Percentiles rank a stretch among this genome's conserved stretches.
Evolutionary conservation across 441 rosid species (phyloP).

Genomic region (Adansonia rubrostipa): DNA sequence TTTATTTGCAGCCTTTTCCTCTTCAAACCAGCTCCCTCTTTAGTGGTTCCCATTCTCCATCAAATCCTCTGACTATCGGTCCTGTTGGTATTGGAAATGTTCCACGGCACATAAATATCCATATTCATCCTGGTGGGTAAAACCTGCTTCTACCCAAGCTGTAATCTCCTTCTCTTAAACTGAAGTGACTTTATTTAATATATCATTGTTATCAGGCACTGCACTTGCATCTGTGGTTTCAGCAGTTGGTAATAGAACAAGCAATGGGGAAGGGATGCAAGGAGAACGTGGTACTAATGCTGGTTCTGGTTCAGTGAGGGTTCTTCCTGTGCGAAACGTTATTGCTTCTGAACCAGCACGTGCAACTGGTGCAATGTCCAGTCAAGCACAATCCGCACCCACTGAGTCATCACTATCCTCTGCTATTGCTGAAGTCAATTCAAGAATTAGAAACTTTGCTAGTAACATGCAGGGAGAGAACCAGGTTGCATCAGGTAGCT

Average conservation of each 20-base stretch:
- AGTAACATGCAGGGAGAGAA: slow-evolving; percentile 55
- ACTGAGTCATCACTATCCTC: slow-evolving; percentile 46
- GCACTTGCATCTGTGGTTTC: slow-evolving; percentile 60
- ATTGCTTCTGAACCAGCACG: slow-evolving; percentile 54
- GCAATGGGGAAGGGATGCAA: slow-evolving; percentile 55
- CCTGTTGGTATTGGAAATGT: slow-evolving; percentile 71
- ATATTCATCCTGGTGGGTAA: slow-evolving; percentile 91
- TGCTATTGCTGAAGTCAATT: slow-evolving; percentile 48
- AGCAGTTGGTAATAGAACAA: slow-evolving; percentile 55
- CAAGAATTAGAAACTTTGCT: slow-evolving; percentile 49
- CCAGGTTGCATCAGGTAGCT: slow-evolving; percentile 58
- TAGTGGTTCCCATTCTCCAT: slow-evolving; percentile 55
- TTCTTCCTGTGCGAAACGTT: slow-evolving; percentile 53
- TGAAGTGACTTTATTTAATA: slow-evolving; percentile 1
- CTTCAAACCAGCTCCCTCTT: slow-evolving; percentile 78
- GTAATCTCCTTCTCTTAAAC: background rate
- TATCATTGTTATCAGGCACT: slow-evolving; percentile 47
- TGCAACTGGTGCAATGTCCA: slow-evolving; percentile 42
- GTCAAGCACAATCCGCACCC: slow-evolving; percentile 48
- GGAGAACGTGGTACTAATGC: slow-evolving; percentile 49
- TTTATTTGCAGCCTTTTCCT: slow-evolving; percentile 80
- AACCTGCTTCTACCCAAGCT: slow-evolving; percentile 22
- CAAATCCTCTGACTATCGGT: slow-evolving; percentile 50
- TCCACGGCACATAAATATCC: slow-evolving; percentile 85
- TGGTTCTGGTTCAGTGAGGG: slow-evolving; percentile 46